phyloP scores from a whole-genome alignment of 768 basidiomycete genomes.

The Tricholoma bakamatsutake region DNA sequence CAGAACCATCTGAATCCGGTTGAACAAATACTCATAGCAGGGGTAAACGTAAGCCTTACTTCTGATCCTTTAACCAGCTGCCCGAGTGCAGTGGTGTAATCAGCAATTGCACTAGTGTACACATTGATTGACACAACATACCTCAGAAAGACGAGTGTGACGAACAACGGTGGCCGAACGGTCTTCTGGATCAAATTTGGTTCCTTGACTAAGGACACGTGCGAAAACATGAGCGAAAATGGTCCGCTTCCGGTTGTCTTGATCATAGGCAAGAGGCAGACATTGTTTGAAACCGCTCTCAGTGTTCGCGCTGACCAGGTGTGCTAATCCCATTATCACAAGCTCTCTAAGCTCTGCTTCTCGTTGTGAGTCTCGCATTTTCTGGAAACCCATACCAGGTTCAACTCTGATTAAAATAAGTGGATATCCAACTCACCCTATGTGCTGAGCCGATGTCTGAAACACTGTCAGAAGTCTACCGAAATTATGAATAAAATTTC shows the following conservation, averaged over 20 bases:
- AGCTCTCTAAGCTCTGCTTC: slow-evolving; percentile 66
- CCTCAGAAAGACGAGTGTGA: slow-evolving; percentile 54
- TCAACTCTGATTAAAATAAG: neutral
- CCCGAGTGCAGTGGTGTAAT: neutral
- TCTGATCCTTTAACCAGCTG: slow-evolving; percentile 73
- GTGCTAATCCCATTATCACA: slow-evolving; percentile 74
- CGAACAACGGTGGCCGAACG: slow-evolving; percentile 40
- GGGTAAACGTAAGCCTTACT: slow-evolving; percentile 33
- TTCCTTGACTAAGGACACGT: slow-evolving; percentile 72
- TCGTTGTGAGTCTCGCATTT: slow-evolving; percentile 38
- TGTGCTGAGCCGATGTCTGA: slow-evolving; percentile 45
- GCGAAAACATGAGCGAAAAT: slow-evolving; percentile 86
- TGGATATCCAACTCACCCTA: slow-evolving; percentile 27
- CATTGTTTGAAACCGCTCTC: slow-evolving; percentile 89
- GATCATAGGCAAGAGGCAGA: slow-evolving; percentile 70
- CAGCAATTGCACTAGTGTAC: neutral
- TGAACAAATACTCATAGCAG: slow-evolving; percentile 1
- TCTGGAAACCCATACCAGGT: slow-evolving; percentile 22
- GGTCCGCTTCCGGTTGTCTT: slow-evolving; percentile 59
- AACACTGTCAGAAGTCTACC: slow-evolving; percentile 40
- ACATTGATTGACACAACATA: slow-evolving; percentile 21
- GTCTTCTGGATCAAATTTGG: slow-evolving; percentile 64
- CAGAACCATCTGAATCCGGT: slow-evolving; percentile 52
- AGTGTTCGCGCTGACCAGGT: slow-evolving; percentile 78
- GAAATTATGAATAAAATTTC: slow-evolving; percentile 4